These are phyloP conservation scores for Neurospora crassa DNA, from an alignment of 2,329 filamentous ascomycete genomes.

Conservation along the genomic window DNA sequence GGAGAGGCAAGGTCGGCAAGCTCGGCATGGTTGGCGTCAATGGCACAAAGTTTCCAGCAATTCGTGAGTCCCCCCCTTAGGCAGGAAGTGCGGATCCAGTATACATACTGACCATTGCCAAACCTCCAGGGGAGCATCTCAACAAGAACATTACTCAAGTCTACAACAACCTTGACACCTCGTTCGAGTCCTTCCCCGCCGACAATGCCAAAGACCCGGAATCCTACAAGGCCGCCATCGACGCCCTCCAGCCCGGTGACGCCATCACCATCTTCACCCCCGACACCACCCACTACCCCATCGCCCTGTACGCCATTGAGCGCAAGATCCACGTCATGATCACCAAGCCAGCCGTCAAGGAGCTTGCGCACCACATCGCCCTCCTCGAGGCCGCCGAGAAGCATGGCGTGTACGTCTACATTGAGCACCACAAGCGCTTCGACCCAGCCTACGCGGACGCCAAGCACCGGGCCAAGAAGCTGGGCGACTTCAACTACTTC, in stretches of 20 bases:
- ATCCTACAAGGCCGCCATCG: constrained; percentile 82
- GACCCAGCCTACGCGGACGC: constrained; percentile 91
- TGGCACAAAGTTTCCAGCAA: constrained; percentile 83
- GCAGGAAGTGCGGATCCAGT: neutral
- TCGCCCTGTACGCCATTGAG: constrained; percentile 85
- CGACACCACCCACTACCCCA: constrained; percentile 85
- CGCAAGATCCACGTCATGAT: constrained; percentile 82
- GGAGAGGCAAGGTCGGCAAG: constrained; percentile 77
- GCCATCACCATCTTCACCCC: constrained; percentile 96
- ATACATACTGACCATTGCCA: constrained; percentile 2
- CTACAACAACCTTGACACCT: constrained; percentile 83
- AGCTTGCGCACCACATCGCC: constrained; percentile 66
- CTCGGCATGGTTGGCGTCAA: constrained; percentile 82
- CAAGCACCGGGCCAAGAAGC: constrained; percentile 59
- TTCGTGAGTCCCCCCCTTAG: constrained; percentile 47
- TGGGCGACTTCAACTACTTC: constrained; percentile 97
- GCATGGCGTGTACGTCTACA: constrained; percentile 77
- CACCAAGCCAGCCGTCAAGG: constrained; percentile 88
- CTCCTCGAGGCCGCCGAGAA: constrained; percentile 64
- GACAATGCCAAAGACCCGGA: constrained; percentile 66
- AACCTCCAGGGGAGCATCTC: constrained; percentile 60
- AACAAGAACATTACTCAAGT: constrained; percentile 77
- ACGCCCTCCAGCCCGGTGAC: constrained; percentile 69
- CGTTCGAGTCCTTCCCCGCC: constrained; percentile 73
- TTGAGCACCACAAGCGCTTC: constrained; percentile 95